phyloP scores from a whole-genome alignment of 2,329 filamentous ascomycete species.

The Fusarium citri region DNA sequence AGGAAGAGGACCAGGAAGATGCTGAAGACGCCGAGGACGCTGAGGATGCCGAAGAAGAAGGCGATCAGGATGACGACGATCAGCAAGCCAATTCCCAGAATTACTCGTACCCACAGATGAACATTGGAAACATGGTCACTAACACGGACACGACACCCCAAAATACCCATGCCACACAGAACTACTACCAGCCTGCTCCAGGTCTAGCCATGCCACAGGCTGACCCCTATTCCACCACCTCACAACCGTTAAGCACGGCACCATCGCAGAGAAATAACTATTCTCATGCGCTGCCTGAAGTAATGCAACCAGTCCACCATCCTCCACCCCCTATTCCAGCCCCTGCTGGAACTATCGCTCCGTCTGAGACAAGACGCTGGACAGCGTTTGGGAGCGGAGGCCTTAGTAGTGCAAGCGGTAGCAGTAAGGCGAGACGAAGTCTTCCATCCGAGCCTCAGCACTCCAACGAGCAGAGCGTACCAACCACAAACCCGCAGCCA shows the following conservation, averaged over 20 bases:
- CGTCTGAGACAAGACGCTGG: slow-evolving; percentile 31
- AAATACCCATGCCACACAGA: slow-evolving; percentile 30
- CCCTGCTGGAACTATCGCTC: slow-evolving; percentile 21
- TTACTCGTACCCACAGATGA: slow-evolving; percentile 47
- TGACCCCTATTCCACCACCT: slow-evolving; percentile 31
- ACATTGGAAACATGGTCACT: slow-evolving; percentile 47
- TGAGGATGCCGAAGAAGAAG: slow-evolving; percentile 31
- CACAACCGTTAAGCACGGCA: slow-evolving; percentile 23
- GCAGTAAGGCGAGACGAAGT: slow-evolving; percentile 22
- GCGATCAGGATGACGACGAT: slow-evolving; percentile 16
- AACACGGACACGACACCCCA: slow-evolving; percentile 37
- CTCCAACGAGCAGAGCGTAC: background rate
- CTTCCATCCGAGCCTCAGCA: slow-evolving; percentile 34
- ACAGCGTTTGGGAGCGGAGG: slow-evolving; percentile 5
- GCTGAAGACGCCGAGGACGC: slow-evolving; percentile 1
- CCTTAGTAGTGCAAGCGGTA: background rate
- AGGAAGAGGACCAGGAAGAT: slow-evolving; percentile 22
- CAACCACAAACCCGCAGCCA: slow-evolving; percentile 21
- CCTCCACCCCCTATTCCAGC: slow-evolving; percentile 20
- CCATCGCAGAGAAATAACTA: slow-evolving; percentile 34
- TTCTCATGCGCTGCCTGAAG: slow-evolving; percentile 22
- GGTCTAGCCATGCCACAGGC: slow-evolving; percentile 44
- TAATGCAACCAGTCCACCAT: slow-evolving; percentile 19
- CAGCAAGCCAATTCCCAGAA: slow-evolving; percentile 30
- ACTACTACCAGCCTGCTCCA: slow-evolving; percentile 48